Evolutionary conservation across 2,329 filamentous ascomycete genomes (phyloP), one percentile per base, ranked within the genome.

Genomic region (Chaetomium sp.): DNA sequence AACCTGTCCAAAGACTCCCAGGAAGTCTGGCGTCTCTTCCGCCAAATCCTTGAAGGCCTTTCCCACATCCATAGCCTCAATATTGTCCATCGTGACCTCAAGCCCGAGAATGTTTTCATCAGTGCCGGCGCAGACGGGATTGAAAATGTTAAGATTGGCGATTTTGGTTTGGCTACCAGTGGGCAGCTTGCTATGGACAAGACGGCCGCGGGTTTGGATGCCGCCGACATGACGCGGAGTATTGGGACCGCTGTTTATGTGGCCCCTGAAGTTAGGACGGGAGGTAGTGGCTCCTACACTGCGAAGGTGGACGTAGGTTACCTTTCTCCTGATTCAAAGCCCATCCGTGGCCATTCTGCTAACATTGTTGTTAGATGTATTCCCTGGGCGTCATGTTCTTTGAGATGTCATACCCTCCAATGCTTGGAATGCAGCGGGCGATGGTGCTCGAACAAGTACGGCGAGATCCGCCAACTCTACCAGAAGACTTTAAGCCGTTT

Each of bases 81-180:
- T 49, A 95, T 99, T 61, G 94, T 97, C 11, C 94, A 99, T 69
- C 87, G 94, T 7, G 94, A 99, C 69, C 77, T 99, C 34, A 99
- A 99, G 68, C 94, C 94, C 0, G 94, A 97, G 67, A 99, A 99
- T 62, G 86, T 99, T 35, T 99, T 99, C 72, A 95, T 99, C 61
- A 77, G 76, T 38, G 75, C 77, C 41, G 76, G 79, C 32, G 69
- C 76, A 3, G 92, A 97, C 65, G 84, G 87, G 6, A 81, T 86
- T 2, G 89, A 91, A 61, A 94, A 95, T 64, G 91, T 95, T 40
- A 94, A 95, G 62, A 96, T 99, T 63, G 94, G 94, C 44, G 94
- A 99, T 67, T 97, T 99, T 70, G 94, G 94, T 4, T 77, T 99
- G 38, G 94, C 94, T 14, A 97, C 91, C 0, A 94, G 87, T 60